These are phyloP conservation scores for Saccharomyces hybrid DNA, from an alignment of 1,139 yeast genomes.

Conservation along the genomic window DNA sequence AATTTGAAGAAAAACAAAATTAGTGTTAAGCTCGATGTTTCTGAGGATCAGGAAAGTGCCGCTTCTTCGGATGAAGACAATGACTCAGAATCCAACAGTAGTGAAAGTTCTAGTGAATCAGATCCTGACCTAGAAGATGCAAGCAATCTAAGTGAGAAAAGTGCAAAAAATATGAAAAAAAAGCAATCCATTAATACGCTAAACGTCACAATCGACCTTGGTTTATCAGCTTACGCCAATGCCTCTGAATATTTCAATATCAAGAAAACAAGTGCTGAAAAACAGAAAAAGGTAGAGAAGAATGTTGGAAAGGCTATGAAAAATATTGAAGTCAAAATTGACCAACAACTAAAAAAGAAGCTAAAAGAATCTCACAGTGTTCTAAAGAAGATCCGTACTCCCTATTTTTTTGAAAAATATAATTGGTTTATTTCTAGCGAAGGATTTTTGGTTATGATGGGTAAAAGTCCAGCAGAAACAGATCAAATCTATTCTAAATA, in stretches of 20 bases:
- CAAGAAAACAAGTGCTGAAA: slow-evolving; percentile 67
- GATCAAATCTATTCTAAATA: slow-evolving; percentile 77
- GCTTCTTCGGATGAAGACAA: slow-evolving; percentile 6
- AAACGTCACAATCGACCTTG: slow-evolving; percentile 60
- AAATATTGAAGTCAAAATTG: slow-evolving; percentile 76
- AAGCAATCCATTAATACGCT: slow-evolving; percentile 26
- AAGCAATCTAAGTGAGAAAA: slow-evolving; percentile 9
- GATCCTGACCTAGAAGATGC: slow-evolving; percentile 8
- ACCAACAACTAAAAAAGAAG: slow-evolving; percentile 59
- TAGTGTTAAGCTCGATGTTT: slow-evolving; percentile 41
- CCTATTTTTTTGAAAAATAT: slow-evolving; percentile 90
- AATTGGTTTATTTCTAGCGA: slow-evolving; percentile 88
- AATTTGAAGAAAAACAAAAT: slow-evolving; percentile 65
- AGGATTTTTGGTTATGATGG: slow-evolving; percentile 80
- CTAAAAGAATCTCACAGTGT: slow-evolving; percentile 59
- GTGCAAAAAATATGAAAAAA: slow-evolving; percentile 13
- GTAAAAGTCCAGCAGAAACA: slow-evolving; percentile 73
- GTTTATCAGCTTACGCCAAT: slow-evolving; percentile 78
- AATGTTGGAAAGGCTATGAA: slow-evolving; percentile 73
- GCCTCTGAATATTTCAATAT: slow-evolving; percentile 80
- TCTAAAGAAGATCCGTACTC: slow-evolving; percentile 58
- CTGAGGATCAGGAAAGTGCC: slow-evolving; percentile 6
- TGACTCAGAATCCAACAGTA: background rate
- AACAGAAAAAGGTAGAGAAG: slow-evolving; percentile 74
- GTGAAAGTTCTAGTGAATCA: slow-evolving; percentile 11